Base-by-base conservation (phyloP, 306 rosid genomes). In the Lithocarpus polystachyus region DNA sequence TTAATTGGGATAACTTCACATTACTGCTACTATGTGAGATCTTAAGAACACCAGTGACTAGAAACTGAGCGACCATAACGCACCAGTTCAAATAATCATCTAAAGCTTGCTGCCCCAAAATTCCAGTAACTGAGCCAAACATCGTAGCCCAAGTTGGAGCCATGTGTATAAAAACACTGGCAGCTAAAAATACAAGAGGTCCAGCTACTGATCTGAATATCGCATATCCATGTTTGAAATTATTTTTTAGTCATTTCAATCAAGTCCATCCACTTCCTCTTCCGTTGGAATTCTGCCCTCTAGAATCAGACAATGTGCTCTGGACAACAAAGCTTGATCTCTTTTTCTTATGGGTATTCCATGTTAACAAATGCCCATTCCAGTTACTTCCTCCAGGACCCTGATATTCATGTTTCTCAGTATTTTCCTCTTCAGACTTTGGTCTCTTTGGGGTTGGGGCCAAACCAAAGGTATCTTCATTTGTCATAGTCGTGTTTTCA, bases 271-370 rank as follows among this genome's bases (percentile, higher is more conserved):
- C 86, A 73, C 86, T 91, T 68, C 86, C 82, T 88, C 88, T 89
- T 82, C 93, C 94, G 82, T 89, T 88, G 83, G 92, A 88, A 85
- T 56, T 86, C 53, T 86, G 94, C 62, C 91, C 96, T 81, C 87
- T 91, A 15, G 86, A 78, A 75, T 92, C 96, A 4, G 94, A 86
- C 70, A 80, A 77, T 23, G 94, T 84, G 78, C 92, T 84, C 71
- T 82, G 90, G 73, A 78, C 77, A 69, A 68, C 83, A 84, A 77
- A 89, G 79, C 94, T 94, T 26, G 99, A 93, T 79, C 99, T 88
- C 89, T 93, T 96, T 87, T 89, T 96, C 72, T 79, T 92, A 76
- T 90, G 88, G 70, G 95, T 88, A 69, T 89, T 92, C 98, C 97
- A 96, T 43, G 98, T 88, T 65, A 94, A 80, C 19, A 92, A n/a